Evolutionary conservation across 2,329 filamentous ascomycete genomes (phyloP).

Genomic region (Trichoderma citrinoviride): DNA sequence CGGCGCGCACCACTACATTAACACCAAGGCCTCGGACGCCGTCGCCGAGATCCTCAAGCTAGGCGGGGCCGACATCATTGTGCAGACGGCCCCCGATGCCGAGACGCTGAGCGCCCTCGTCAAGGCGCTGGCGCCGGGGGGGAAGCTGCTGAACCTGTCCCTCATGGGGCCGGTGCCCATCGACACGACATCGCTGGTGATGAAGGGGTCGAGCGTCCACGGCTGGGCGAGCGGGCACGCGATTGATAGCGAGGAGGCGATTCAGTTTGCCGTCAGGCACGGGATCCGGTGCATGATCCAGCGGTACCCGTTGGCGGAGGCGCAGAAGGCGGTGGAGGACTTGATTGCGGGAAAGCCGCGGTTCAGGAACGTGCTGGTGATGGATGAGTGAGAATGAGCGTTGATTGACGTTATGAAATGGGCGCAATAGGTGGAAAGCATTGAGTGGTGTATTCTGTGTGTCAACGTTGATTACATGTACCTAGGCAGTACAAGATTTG

Average conservation of each 20-base stretch:
- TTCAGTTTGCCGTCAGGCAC: slow-evolving; percentile 61
- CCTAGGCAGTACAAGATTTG: no score
- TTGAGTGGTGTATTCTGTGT: background rate
- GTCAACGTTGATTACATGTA: background rate
- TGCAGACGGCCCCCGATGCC: slow-evolving; percentile 62
- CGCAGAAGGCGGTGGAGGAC: slow-evolving; percentile 44
- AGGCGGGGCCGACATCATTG: slow-evolving; percentile 62
- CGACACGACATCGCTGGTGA: slow-evolving; percentile 43
- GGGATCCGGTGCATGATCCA: slow-evolving; percentile 64
- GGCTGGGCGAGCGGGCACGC: slow-evolving; percentile 64
- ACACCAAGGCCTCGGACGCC: slow-evolving; percentile 52
- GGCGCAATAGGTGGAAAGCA: no score
- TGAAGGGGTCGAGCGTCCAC: slow-evolving; percentile 57
- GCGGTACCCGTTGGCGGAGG: slow-evolving; percentile 58
- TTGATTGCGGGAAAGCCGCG: slow-evolving; percentile 43
- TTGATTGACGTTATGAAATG: slow-evolving; percentile 33
- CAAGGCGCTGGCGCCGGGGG: slow-evolving; percentile 50
- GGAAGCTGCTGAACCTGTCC: slow-evolving; percentile 62
- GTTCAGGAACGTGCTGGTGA: slow-evolving; percentile 46
- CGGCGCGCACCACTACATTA: slow-evolving; percentile 46
- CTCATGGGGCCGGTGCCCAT: slow-evolving; percentile 46
- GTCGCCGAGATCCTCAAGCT: slow-evolving; percentile 50
- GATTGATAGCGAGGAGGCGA: slow-evolving; percentile 62
- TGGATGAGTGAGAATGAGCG: slow-evolving; percentile 30
- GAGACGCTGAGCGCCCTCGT: slow-evolving; percentile 53